phyloP scores from a whole-genome alignment of 306 rosid genomes.

The Parietaria judaica region DNA sequence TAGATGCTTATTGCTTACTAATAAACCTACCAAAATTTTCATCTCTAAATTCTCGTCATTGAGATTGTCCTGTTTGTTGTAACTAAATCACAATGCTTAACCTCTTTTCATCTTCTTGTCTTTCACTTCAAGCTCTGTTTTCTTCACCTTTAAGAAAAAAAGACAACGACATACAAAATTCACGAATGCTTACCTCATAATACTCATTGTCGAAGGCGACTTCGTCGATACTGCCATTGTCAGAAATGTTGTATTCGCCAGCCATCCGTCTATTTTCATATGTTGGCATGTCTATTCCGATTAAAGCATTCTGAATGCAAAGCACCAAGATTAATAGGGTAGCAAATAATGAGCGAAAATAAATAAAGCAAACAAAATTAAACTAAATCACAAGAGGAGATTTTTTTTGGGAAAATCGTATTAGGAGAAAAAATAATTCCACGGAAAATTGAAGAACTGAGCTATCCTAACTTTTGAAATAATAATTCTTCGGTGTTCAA shows the following conservation, averaged over 20 bases:
- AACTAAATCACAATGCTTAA: no score
- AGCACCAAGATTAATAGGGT: slow-evolving; percentile 9
- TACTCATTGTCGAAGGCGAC: slow-evolving; percentile 51
- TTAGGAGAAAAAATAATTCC: background rate
- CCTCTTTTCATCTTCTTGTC: background rate
- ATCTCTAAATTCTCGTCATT: background rate
- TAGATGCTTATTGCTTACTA: background rate
- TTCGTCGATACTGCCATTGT: slow-evolving; percentile 34
- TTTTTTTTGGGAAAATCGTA: background rate
- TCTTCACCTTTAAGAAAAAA: background rate
- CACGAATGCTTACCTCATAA: slow-evolving; percentile 41
- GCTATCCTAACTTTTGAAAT: background rate
- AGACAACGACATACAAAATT: background rate
- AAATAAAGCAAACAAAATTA: background rate
- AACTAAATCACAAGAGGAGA: slow-evolving; percentile 1
- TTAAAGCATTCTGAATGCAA: slow-evolving; percentile 59
- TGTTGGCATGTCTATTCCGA: slow-evolving; percentile 75
- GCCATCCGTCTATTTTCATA: slow-evolving; percentile 46
- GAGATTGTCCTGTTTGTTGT: background rate
- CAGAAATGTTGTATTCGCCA: slow-evolving; percentile 33
- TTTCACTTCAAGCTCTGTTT: background rate
- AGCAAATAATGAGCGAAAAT: slow-evolving; percentile 16
- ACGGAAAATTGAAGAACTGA: slow-evolving; percentile 1
- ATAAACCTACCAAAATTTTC: background rate
- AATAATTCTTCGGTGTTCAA: background rate